Evolutionary conservation across 192 early-diverging fungal species (phyloP).

Genomic region (Backusella sp.): DNA sequence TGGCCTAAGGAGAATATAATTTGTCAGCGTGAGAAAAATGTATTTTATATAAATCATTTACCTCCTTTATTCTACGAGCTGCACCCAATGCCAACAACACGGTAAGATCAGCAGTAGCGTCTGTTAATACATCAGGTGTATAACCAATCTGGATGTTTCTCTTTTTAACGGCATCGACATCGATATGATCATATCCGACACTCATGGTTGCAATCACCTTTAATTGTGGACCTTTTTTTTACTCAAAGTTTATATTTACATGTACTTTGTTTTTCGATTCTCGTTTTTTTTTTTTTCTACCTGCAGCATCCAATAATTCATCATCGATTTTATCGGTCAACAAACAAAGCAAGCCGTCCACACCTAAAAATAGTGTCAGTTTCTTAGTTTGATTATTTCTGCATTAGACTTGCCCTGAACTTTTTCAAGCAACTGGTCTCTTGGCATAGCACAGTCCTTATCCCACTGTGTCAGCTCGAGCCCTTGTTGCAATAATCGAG

Average conservation of each 20-base stretch:
- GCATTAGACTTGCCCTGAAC: constrained; percentile 35
- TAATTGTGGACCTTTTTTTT: constrained; percentile 43
- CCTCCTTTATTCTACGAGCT: constrained; percentile 64
- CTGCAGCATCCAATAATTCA: constrained; percentile 66
- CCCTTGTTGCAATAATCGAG: constrained; percentile 14
- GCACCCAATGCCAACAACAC: constrained; percentile 75
- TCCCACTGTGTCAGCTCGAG: constrained; percentile 60
- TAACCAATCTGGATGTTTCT: constrained; percentile 66
- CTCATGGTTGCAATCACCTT: constrained; percentile 76
- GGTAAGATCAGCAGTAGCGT: constrained; percentile 82
- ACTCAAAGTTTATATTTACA: too few species aligned
- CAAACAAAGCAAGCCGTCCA: constrained; percentile 62
- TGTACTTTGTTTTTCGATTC: too few species aligned
- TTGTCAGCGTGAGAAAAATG: neutral
- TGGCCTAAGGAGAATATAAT: constrained; percentile 6
- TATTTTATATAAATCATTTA: neutral
- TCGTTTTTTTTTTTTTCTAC: constrained; percentile 21
- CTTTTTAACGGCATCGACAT: constrained; percentile 47
- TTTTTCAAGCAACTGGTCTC: constrained; percentile 45
- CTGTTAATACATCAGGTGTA: constrained; percentile 87
- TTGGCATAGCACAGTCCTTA: constrained; percentile 46
- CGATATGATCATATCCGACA: constrained; percentile 86
- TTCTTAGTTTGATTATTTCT: neutral
- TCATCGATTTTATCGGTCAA: constrained; percentile 74
- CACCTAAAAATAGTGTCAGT: constrained; percentile 23